phyloP scores from a whole-genome alignment of 2,329 filamentous ascomycete genomes.

The Diplodia corticola region DNA sequence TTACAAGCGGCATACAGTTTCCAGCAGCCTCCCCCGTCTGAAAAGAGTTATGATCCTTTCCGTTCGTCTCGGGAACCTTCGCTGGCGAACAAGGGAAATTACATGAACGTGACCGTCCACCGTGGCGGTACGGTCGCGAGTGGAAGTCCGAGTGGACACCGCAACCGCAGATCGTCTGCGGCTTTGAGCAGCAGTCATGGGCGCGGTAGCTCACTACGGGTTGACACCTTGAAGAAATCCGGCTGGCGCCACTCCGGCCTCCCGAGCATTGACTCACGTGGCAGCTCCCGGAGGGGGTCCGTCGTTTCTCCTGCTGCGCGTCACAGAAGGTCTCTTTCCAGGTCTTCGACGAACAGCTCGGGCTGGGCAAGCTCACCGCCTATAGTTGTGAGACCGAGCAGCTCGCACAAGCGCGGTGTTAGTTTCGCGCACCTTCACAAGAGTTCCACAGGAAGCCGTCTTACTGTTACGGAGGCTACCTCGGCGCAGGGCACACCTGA shows the following conservation, averaged over 20 bases:
- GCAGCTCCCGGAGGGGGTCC: conserved; percentile 31
- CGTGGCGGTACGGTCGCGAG: conserved; percentile 44
- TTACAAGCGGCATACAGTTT: conserved; percentile 52
- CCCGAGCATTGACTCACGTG: conserved; percentile 36
- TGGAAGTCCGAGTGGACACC: conserved; percentile 29
- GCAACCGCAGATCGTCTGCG: conserved; percentile 7
- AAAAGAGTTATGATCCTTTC: conserved; percentile 80
- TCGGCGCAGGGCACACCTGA: conserved; percentile 36
- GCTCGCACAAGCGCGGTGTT: conserved; percentile 60
- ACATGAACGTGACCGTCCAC: conserved; percentile 67
- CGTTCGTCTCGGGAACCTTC: conserved; percentile 61
- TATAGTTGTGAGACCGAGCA: conserved; percentile 50
- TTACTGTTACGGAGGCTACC: conserved; percentile 30
- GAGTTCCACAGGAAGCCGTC: conserved; percentile 44
- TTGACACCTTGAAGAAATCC: conserved; percentile 41
- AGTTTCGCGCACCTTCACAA: conserved; percentile 61
- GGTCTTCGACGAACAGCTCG: conserved; percentile 47
- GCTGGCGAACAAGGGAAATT: conserved; percentile 29
- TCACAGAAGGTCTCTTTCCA: conserved; percentile 34
- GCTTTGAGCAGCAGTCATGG: conserved; percentile 30
- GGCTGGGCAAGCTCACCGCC: conserved; percentile 51
- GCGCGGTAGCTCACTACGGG: conserved; percentile 46
- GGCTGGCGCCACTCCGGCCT: conserved; percentile 34
- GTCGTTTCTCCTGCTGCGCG: conserved; percentile 21
- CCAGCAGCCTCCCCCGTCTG: conserved; percentile 51